Evolutionary conservation across 768 basidiomycete species (phyloP).

Genomic region (Phylloporus rhodoxanthus): DNA sequence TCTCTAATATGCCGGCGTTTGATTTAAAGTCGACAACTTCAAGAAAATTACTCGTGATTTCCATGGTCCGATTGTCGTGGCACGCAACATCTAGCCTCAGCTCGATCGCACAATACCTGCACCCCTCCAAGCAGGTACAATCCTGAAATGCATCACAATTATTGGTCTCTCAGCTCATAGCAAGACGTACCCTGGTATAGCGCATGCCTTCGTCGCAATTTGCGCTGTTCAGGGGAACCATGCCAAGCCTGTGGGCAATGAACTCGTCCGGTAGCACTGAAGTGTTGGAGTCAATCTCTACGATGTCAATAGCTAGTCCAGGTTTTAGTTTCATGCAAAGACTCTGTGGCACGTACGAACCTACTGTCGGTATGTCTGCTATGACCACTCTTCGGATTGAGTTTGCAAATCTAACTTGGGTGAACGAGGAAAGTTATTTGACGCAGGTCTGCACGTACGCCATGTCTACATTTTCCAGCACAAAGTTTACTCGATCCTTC

Average conservation of each 20-base stretch:
- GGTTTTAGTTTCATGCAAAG: constrained; percentile 3
- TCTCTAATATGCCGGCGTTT: constrained; percentile 34
- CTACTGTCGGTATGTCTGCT: constrained; percentile 94
- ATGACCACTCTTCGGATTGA: constrained; percentile 90
- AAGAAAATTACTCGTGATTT: constrained; percentile 82
- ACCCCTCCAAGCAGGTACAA: constrained; percentile 81
- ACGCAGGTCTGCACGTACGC: constrained; percentile 51
- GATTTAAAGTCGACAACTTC: constrained; percentile 47
- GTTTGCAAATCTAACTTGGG: constrained; percentile 75
- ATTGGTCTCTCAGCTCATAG: background rate
- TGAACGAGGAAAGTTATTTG: constrained; percentile 5
- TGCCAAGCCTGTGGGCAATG: constrained; percentile 91
- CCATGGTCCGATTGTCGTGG: constrained; percentile 66
- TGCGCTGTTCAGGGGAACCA: constrained; percentile 83
- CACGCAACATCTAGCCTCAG: constrained; percentile 76
- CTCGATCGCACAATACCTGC: constrained; percentile 80
- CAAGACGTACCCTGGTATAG: constrained; percentile 56
- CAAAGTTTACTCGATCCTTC: constrained; percentile 83
- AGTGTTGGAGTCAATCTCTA: constrained; percentile 86
- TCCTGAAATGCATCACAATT: constrained; percentile 49
- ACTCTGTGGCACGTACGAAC: constrained; percentile 41
- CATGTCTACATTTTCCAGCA: constrained; percentile 93
- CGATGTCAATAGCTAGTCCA: constrained; percentile 86
- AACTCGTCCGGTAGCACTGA: constrained; percentile 95
- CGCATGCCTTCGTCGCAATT: constrained; percentile 87